Percentiles rank a stretch among this genome's conserved stretches.
Evolutionary conservation across 1,284 basidiomycete species (phyloP).

Genomic region (Athelia sp.): DNA sequence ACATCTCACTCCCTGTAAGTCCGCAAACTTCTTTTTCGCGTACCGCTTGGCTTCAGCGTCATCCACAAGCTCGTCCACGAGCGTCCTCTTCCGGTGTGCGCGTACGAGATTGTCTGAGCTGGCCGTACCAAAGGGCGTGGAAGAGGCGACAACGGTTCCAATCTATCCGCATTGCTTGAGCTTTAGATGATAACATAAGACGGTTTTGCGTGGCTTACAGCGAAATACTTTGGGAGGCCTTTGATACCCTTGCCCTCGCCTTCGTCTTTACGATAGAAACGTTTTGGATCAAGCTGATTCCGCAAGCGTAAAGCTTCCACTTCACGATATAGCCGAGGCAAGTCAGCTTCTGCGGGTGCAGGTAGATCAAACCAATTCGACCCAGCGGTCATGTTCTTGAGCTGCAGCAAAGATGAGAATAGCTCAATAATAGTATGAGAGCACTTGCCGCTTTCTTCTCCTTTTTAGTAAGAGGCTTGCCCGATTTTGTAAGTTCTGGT

Average conservation of each 20-base stretch:
- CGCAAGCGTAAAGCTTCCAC: conserved; percentile 89
- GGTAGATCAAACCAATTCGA: conserved; percentile 91
- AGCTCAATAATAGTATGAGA: background rate
- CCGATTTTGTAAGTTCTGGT: conserved; percentile 52
- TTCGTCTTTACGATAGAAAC: conserved; percentile 86
- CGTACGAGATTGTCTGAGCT: conserved; percentile 68
- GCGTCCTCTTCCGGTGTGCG: conserved; percentile 67
- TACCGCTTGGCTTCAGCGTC: conserved; percentile 85
- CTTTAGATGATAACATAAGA: conserved; percentile 4
- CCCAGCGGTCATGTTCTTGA: conserved; percentile 74
- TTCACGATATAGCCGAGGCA: conserved; percentile 85
- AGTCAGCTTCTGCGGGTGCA: conserved; percentile 72
- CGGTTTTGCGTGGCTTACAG: conserved; percentile 46
- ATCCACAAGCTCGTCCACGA: conserved; percentile 87
- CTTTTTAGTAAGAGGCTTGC: conserved; percentile 61
- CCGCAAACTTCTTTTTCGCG: conserved; percentile 91
- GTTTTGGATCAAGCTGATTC: conserved; percentile 93
- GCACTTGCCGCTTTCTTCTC: conserved; percentile 60
- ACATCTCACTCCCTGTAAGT: conserved; percentile 70
- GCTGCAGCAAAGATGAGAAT: conserved; percentile 30
- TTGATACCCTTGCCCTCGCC: conserved; percentile 84
- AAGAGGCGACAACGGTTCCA: conserved; percentile 79
- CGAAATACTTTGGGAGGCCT: conserved; percentile 85
- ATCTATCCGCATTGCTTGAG: conserved; percentile 48
- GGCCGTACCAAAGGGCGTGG: conserved; percentile 71